Conservation (phyloP, 805 yeast species). For the baker's yeast (Saccharomyces cerevisiae) region DNA sequence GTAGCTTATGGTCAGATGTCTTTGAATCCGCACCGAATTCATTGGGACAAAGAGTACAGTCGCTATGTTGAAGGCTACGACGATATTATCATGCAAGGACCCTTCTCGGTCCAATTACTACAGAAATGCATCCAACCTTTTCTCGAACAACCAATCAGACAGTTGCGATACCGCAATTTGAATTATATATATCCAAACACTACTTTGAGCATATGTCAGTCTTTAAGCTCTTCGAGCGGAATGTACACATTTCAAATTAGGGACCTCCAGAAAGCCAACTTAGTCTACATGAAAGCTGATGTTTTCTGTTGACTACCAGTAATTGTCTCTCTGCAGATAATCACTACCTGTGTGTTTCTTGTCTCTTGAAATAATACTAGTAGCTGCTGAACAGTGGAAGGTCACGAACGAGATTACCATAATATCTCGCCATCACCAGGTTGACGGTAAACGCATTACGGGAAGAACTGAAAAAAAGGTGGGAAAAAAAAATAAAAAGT, state of each 20-base stretch:
- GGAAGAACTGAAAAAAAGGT: not conserved
- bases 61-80: slow-evolving; percentile 49
- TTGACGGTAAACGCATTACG: not conserved
- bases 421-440: not conserved
- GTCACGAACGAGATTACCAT: not conserved
- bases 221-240: not conserved
- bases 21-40: slow-evolving; percentile 78
- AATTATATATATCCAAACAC: slow-evolving; percentile 37
- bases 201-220: slow-evolving; percentile 15
- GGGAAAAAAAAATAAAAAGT: not conserved
- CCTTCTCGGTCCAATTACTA: slow-evolving; percentile 56
- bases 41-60: slow-evolving; percentile 56
- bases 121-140: slow-evolving; percentile 41
- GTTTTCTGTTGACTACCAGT: not conserved
- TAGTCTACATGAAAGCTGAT: not conserved
- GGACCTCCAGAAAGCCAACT: not conserved
- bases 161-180: slow-evolving; percentile 37
- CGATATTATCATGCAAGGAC: slow-evolving; percentile 68
- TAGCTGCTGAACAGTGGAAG: not conserved
- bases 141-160: slow-evolving; percentile 15
- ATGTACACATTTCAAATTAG: not conserved
- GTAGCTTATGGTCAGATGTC: slow-evolving; percentile 64
- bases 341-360: not conserved
- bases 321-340: not conserved
- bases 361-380: not conserved